phyloP scores from a whole-genome alignment of 495 filamentous ascomycete species.

The Daldinia bambusicola region DNA sequence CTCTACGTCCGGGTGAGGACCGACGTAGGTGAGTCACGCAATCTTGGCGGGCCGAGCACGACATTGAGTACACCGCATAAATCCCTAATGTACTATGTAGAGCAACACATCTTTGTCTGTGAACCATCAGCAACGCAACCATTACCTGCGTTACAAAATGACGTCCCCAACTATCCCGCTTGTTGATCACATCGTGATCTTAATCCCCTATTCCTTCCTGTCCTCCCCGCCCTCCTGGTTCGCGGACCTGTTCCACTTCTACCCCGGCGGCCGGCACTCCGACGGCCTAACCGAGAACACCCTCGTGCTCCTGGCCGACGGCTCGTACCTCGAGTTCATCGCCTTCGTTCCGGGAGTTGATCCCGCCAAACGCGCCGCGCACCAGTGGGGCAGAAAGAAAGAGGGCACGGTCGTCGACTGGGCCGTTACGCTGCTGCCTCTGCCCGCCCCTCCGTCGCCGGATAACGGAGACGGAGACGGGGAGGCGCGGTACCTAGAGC shows the following conservation, averaged over 20 bases:
- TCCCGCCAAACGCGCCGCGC: slow-evolving; percentile 51
- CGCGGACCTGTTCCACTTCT: slow-evolving; percentile 62
- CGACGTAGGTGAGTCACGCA: slow-evolving; percentile 38
- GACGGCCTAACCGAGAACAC: slow-evolving; percentile 65
- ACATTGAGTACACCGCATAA: slow-evolving; percentile 16
- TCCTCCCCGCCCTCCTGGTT: slow-evolving; percentile 58
- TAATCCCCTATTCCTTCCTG: slow-evolving; percentile 58
- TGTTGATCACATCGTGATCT: slow-evolving; percentile 68
- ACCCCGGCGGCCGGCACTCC: slow-evolving; percentile 63
- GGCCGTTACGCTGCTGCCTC: slow-evolving; percentile 56
- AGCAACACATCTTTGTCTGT: not conserved
- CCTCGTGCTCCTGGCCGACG: slow-evolving; percentile 65
- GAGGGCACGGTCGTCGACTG: slow-evolving; percentile 63
- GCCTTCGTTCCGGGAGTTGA: slow-evolving; percentile 62
- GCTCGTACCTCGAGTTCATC: slow-evolving; percentile 69
- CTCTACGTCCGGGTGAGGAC: slow-evolving; percentile 11
- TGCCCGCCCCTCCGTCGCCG: not conserved
- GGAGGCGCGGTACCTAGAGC: slow-evolving; percentile 29
- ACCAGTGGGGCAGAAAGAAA: slow-evolving; percentile 62
- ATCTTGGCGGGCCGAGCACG: slow-evolving; percentile 34
- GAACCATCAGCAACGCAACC: not conserved
- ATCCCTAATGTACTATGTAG: not conserved
- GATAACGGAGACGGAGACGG: slow-evolving; percentile 20
- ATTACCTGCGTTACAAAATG: slow-evolving; percentile 10
- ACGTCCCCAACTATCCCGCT: slow-evolving; percentile 34